Evolutionary conservation across 2,329 filamentous ascomycete species (phyloP).

Genomic region (Fusarium scirpi): DNA sequence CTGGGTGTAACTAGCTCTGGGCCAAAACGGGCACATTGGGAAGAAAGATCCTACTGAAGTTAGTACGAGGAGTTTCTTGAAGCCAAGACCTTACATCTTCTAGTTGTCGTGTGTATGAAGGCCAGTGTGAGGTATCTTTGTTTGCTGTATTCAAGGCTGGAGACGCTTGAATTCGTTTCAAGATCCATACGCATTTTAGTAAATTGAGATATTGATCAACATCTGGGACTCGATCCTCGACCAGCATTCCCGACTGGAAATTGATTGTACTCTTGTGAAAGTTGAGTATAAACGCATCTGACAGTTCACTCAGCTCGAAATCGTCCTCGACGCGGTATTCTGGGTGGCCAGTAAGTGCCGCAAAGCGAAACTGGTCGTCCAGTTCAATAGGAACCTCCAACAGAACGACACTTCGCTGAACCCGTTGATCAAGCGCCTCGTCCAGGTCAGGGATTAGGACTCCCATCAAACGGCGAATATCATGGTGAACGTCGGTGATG

Average conservation of each 20-base stretch:
- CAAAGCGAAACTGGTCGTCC: constrained; percentile 41
- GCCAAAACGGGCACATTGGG: constrained; percentile 45
- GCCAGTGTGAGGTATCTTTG: constrained; percentile 50
- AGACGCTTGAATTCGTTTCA: constrained; percentile 37
- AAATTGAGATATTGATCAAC: constrained; percentile 50
- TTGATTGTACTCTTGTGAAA: constrained; percentile 45
- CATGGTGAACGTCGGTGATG: constrained; percentile 41
- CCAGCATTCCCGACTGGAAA: constrained; percentile 45
- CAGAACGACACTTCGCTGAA: constrained; percentile 25
- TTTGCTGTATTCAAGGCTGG: constrained; percentile 20
- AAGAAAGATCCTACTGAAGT: constrained; percentile 45
- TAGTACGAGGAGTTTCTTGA: neutral
- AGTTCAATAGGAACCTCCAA: constrained; percentile 42
- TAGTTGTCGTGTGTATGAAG: constrained; percentile 50
- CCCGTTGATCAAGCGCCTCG: constrained; percentile 39
- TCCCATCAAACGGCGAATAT: constrained; percentile 44
- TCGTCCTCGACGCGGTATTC: constrained; percentile 38
- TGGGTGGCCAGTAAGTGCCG: constrained; percentile 38
- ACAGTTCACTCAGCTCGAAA: constrained; percentile 46
- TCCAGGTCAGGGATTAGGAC: constrained; percentile 46
- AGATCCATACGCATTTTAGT: constrained; percentile 52
- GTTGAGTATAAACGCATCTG: constrained; percentile 51
- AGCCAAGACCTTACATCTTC: constrained; percentile 45
- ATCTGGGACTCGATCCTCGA: constrained; percentile 43
- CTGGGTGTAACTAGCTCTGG: constrained; percentile 46